Percentiles rank a stretch among this genome's conserved stretches.
Evolutionary conservation across 2,329 filamentous ascomycete species (phyloP).

Genomic region (Monosporascus sp.): DNA sequence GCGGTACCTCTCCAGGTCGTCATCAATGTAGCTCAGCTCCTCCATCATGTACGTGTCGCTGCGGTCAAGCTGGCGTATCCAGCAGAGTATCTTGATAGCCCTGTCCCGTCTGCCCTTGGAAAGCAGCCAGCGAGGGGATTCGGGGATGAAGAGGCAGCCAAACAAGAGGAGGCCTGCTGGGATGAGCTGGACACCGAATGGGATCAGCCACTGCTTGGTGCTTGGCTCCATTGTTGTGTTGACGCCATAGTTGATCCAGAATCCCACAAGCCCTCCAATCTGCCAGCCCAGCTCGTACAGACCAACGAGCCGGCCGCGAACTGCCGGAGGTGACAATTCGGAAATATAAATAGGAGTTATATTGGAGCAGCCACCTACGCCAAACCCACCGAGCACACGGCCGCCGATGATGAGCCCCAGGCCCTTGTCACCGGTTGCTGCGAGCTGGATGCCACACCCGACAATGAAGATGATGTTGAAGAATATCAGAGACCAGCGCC

Average conservation of each 20-base stretch:
- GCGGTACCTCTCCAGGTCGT: conserved; percentile 61
- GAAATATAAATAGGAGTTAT: conserved; percentile 61
- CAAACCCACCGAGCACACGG: conserved; percentile 58
- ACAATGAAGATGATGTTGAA: conserved; percentile 62
- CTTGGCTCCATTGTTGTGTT: conserved; percentile 42
- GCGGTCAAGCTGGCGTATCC: conserved; percentile 55
- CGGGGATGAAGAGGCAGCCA: conserved; percentile 55
- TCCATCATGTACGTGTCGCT: conserved; percentile 65
- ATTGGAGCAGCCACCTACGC: conserved; percentile 59
- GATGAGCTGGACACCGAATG: conserved; percentile 63
- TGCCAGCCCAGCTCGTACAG: conserved; percentile 65
- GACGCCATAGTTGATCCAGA: conserved; percentile 64
- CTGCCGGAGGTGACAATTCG: conserved; percentile 55
- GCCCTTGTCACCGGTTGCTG: conserved; percentile 54
- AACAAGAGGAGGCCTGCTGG: conserved; percentile 58
- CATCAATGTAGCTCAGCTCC: conserved; percentile 66
- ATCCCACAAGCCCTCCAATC: conserved; percentile 58
- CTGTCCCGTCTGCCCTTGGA: conserved; percentile 55
- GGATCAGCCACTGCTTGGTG: conserved; percentile 58
- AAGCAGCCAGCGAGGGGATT: conserved; percentile 68
- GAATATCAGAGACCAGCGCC: conserved; percentile 58
- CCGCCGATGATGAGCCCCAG: conserved; percentile 61
- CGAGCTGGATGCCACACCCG: conserved; percentile 69
- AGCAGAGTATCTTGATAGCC: conserved; percentile 55
- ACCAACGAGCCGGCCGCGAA: conserved; percentile 60